These are phyloP conservation scores for Pythium aristosporum DNA, from an alignment of 352 stramenopile genomes.

Conservation along the genomic window DNA sequence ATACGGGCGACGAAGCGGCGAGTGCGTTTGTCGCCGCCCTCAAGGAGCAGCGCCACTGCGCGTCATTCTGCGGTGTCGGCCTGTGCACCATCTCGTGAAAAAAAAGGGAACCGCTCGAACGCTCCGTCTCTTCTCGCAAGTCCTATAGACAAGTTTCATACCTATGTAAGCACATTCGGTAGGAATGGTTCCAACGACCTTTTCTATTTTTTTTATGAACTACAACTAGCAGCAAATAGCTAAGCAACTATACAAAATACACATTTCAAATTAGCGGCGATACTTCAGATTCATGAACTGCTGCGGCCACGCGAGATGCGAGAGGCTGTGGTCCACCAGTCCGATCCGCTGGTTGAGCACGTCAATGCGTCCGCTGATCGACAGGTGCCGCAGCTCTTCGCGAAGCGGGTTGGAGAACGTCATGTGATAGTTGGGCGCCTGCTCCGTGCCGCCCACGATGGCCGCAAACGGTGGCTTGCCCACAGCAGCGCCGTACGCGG, in stretches of 20 bases:
- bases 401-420: conserved; percentile 61
- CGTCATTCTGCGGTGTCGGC: conserved; percentile 25
- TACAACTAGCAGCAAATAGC: neutral
- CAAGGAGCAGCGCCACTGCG: conserved; percentile 26
- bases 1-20: conserved; percentile 12
- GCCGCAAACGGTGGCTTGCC: conserved; percentile 43
- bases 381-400: conserved; percentile 40
- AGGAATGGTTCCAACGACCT: neutral
- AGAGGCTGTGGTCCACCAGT: conserved; percentile 43
- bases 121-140: too few species aligned
- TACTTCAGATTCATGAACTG: neutral
- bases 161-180: too few species aligned
- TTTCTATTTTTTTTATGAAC: neutral
- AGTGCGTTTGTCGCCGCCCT: conserved; percentile 23
- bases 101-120: neutral
- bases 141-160: neutral
- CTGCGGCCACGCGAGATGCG: neutral
- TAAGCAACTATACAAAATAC: conserved; percentile 1
- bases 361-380: conserved; percentile 41
- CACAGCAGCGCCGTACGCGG: conserved; percentile 41
- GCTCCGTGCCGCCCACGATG: conserved; percentile 33
- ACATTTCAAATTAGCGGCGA: neutral
- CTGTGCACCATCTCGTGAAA: conserved; percentile 24
- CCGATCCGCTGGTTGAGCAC: conserved; percentile 38
- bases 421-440: conserved; percentile 31